Base-by-base conservation (phyloP, 495 filamentous ascomycete species). In the Astrothelium subdiscretum region DNA sequence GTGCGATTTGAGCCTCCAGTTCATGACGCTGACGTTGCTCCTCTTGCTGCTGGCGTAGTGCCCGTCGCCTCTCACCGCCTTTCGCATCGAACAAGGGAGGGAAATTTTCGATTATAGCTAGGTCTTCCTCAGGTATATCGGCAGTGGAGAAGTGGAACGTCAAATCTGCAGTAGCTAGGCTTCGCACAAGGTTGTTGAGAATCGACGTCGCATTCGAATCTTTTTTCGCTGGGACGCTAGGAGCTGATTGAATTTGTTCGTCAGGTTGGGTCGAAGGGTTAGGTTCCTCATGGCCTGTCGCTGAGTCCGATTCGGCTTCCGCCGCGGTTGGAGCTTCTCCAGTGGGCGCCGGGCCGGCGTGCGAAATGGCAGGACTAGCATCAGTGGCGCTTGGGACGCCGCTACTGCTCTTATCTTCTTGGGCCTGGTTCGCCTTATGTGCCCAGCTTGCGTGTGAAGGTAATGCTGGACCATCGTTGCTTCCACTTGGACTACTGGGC, bases 401-500 rank as follows among this genome's bases (percentile, higher is more conserved):
- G 71, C 90, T 96, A 27, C 86, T 80, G 38, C 87, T 80, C 60
- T 87, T 80, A 65, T 87, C 87, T 43, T 84, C 81, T 62, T 84
- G 83, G 20, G 78, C 74, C 35, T 87, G 83, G 3, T 83, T 78
- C 62, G 89, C 87, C 66, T 89, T 90, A 57, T 81, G 83, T 5
- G 91, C 94, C 94, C 94, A 99, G 70, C 86, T 96, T 3, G 92
- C 94, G 5, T 92, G 89, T 6, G 92, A 87, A 0, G 94, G 94
- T 15, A 99, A 80, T 11, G 91, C 95, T 43, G 95, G 87, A 1
- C 86, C 86, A 70, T 96, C 91, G 40, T 79, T 81, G 66, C 78
- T 79, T 40, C 78, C 72, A 15, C 63, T 62, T 11, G 77, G 72
- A 65, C 82, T 82, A 59, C 85, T 77, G 5, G 85, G 80, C 43